These are phyloP conservation scores for Asterella californica DNA, from an alignment of 225 moss, liverwort and hornwort species.

Conservation along the genomic window DNA sequence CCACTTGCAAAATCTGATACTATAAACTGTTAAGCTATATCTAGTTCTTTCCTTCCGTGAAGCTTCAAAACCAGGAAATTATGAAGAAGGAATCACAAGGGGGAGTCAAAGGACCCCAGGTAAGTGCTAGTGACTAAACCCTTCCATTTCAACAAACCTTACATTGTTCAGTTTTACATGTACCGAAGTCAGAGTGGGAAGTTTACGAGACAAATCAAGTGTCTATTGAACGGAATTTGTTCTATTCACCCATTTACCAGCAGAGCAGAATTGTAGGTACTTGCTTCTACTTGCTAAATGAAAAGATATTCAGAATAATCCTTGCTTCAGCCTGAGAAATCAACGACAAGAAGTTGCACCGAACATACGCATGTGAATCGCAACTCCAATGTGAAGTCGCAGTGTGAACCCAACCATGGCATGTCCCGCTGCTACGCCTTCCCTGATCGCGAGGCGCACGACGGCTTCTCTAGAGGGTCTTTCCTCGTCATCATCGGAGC, in stretches of 20 bases:
- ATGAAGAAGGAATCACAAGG: background rate
- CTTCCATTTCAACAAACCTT: background rate
- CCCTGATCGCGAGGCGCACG: constrained; percentile 54
- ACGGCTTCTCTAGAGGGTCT: constrained; percentile 54
- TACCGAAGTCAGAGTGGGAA: no score
- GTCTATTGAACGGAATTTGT: no score
- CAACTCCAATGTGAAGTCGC: constrained; percentile 68
- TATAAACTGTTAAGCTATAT: no score
- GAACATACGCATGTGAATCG: constrained; percentile 69
- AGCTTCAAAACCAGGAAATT: background rate
- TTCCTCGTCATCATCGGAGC: constrained; percentile 44
- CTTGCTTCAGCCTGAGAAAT: background rate
- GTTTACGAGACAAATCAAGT: no score
- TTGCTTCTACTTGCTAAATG: background rate
- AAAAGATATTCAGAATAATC: no score
- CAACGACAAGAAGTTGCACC: background rate
- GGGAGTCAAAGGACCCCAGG: background rate
- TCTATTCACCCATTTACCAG: no score
- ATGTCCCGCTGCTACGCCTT: constrained; percentile 66
- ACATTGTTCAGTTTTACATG: background rate
- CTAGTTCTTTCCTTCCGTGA: background rate
- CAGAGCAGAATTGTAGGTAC: background rate
- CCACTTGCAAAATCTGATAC: background rate
- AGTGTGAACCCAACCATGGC: constrained; percentile 82
- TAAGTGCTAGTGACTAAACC: no score